Evolutionary conservation across 148 eudicot species (phyloP).

Genomic region (Rhododendron kiyosumense): DNA sequence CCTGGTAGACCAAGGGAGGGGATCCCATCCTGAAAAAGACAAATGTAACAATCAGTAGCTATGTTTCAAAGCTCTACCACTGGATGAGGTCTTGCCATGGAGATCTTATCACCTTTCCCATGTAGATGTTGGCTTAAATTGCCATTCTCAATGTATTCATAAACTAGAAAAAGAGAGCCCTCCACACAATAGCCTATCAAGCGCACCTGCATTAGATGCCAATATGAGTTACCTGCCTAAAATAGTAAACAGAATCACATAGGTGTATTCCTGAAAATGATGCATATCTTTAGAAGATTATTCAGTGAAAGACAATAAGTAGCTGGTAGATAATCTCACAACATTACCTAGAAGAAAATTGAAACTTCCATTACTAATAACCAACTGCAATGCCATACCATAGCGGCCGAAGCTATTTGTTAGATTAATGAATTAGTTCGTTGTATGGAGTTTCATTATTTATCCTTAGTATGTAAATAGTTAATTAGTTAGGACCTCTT

Average conservation of each 20-base stretch:
- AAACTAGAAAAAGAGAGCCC: constrained; percentile 76
- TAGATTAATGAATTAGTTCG: too few relatives aligned
- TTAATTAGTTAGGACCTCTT: too few relatives aligned
- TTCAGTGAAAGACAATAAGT: neutral
- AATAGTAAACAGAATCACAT: neutral
- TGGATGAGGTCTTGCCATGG: neutral
- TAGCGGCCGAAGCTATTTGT: too few relatives aligned
- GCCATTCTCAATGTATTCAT: constrained; percentile 82
- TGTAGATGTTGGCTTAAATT: constrained; percentile 76
- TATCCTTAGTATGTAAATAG: too few relatives aligned
- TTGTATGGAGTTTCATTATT: too few relatives aligned
- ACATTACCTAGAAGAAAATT: neutral
- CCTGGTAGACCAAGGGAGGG: constrained; percentile 73
- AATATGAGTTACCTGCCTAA: constrained; percentile 2
- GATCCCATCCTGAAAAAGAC: constrained; percentile 41
- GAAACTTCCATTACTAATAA: too few relatives aligned
- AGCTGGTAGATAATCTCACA: neutral
- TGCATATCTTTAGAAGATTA: neutral
- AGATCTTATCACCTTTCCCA: constrained; percentile 46
- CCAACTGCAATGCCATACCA: too few relatives aligned
- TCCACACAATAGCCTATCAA: constrained; percentile 85
- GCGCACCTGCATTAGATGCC: constrained; percentile 54
- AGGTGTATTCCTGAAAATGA: neutral
- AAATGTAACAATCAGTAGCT: neutral
- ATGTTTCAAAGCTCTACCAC: neutral